A percentile compares a stretch with the other conserved stretches of the same genome.
Conservation (phyloP, 2,329 filamentous ascomycete species). For the Acephala macrosclerotiorum region DNA sequence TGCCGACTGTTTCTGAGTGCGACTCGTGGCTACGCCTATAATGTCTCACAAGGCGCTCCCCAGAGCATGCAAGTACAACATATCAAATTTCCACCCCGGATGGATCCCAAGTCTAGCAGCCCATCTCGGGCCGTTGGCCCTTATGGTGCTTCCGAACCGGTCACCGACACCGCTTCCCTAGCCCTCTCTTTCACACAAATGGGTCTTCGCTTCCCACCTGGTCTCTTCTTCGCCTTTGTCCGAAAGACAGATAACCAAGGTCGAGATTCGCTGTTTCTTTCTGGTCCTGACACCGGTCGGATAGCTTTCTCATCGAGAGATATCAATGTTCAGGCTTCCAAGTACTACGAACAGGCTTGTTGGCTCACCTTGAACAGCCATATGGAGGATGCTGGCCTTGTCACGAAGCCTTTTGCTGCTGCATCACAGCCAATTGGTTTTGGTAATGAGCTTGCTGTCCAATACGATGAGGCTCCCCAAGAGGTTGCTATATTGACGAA, state of each 20-base stretch:
- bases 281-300: constrained; percentile 87
- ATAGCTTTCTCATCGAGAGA: constrained; percentile 66
- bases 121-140: constrained; percentile 34
- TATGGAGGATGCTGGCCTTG: constrained; percentile 80
- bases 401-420: constrained; percentile 76
- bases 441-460: constrained; percentile 94
- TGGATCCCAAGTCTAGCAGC: constrained; percentile 38
- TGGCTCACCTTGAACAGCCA: constrained; percentile 79
- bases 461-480: constrained; percentile 82
- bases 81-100: constrained; percentile 85
- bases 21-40: constrained; percentile 74
- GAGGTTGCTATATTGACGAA: constrained; percentile 94
- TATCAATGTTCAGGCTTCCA: constrained; percentile 37
- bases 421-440: constrained; percentile 76
- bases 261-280: constrained; percentile 78
- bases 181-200: constrained; percentile 57
- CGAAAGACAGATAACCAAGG: constrained; percentile 65
- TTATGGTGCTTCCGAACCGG: constrained; percentile 30
- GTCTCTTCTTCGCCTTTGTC: constrained; percentile 90
- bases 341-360: constrained; percentile 79
- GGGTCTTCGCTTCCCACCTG: constrained; percentile 76
- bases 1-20: constrained; percentile 93
- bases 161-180: constrained; percentile 51
- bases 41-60: constrained; percentile 65
- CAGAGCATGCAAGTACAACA: constrained; percentile 98